Evolutionary conservation across 2,329 filamentous ascomycete species (phyloP).

Genomic region (Rasamsonia emersonii): DNA sequence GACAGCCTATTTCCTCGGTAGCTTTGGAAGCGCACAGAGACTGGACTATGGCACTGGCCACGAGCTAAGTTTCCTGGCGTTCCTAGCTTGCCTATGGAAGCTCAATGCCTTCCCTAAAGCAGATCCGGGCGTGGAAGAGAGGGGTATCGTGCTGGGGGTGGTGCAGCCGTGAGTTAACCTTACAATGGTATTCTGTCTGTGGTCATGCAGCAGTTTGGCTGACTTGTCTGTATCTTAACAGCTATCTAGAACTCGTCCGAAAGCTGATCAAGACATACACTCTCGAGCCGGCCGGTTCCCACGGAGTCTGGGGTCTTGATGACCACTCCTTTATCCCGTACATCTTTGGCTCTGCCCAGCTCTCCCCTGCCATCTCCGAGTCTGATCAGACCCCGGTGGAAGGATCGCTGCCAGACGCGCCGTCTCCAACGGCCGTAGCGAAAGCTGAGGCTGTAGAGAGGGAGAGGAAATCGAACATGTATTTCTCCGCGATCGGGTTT

Average conservation of each 20-base stretch:
- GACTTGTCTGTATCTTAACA: slow-evolving; percentile 22
- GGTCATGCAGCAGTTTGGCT: too few relatives aligned
- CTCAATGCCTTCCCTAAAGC: slow-evolving; percentile 65
- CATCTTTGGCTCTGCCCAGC: slow-evolving; percentile 87
- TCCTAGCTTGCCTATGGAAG: slow-evolving; percentile 85
- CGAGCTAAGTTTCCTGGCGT: slow-evolving; percentile 89
- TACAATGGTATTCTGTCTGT: too few relatives aligned
- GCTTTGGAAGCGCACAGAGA: slow-evolving; percentile 79
- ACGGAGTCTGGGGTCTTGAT: slow-evolving; percentile 97
- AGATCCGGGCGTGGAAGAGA: slow-evolving; percentile 51
- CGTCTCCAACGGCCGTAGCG: slow-evolving; percentile 61
- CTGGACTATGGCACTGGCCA: slow-evolving; percentile 96
- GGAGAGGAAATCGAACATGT: slow-evolving; percentile 66
- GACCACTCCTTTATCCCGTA: slow-evolving; percentile 93
- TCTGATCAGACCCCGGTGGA: slow-evolving; percentile 61
- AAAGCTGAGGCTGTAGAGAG: slow-evolving; percentile 56
- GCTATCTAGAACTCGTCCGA: slow-evolving; percentile 72
- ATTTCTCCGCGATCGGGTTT: slow-evolving; percentile 92
- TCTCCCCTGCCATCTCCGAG: slow-evolving; percentile 64
- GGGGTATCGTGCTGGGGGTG: slow-evolving; percentile 70
- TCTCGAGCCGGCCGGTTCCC: slow-evolving; percentile 88
- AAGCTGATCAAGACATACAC: slow-evolving; percentile 83
- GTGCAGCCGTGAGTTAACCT: slow-evolving; percentile 63
- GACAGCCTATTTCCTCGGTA: slow-evolving; percentile 68
- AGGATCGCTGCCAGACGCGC: slow-evolving; percentile 64